Conservation (phyloP, 352 stramenopile species). For the Globisporangium iwayamae region DNA sequence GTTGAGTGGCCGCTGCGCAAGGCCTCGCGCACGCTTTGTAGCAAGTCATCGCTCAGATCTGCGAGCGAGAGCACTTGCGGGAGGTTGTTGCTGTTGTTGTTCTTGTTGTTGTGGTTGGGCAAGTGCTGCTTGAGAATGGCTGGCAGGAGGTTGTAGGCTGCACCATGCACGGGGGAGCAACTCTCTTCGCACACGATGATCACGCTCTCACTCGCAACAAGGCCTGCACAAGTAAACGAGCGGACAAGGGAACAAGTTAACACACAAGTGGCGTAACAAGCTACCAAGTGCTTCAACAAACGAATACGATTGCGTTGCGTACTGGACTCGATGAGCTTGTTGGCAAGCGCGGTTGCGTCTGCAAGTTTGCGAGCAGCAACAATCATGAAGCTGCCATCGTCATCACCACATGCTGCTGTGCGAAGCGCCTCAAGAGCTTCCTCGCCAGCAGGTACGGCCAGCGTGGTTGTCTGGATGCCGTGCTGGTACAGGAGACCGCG, state of each 20-base stretch:
- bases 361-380: slow-evolving; percentile 21
- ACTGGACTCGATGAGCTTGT: slow-evolving; percentile 27
- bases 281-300: not conserved
- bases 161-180: not conserved
- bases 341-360: slow-evolving; percentile 10
- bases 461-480: slow-evolving; percentile 25
- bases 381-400: slow-evolving; percentile 19
- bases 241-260: not conserved
- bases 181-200: slow-evolving; percentile 43
- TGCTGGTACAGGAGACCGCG: slow-evolving; percentile 31
- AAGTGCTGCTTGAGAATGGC: slow-evolving; percentile 6
- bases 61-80: slow-evolving; percentile 34
- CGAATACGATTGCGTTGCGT: slow-evolving; percentile 1
- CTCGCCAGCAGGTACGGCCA: not conserved
- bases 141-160: not conserved
- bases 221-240: slow-evolving; percentile 12
- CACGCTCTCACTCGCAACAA: slow-evolving; percentile 15
- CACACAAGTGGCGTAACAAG: not conserved
- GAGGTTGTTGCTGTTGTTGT: not conserved
- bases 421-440: not conserved
- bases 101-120: not conserved
- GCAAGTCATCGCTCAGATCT: slow-evolving; percentile 45
- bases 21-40: slow-evolving; percentile 48
- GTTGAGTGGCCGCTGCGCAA: slow-evolving; percentile 29
- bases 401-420: not conserved